phyloP scores from a whole-genome alignment of 2,329 filamentous ascomycete species.

The Graphilbum fragrans region DNA sequence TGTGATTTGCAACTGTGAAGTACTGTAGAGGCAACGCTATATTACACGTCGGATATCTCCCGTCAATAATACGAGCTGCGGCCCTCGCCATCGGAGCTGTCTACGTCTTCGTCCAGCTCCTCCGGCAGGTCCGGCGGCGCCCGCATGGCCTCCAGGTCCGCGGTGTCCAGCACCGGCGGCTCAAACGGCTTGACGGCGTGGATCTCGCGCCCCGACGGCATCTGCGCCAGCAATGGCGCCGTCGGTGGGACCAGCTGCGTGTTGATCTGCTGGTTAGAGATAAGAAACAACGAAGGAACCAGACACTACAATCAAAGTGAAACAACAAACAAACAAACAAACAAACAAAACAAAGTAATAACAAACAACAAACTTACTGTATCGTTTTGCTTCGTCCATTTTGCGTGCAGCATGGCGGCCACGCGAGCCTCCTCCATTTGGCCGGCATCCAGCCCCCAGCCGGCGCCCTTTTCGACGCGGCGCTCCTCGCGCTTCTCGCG shows the following conservation, averaged over 20 bases:
- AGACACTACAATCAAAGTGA: not conserved
- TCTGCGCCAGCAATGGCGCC: conserved; percentile 58
- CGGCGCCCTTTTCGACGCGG: conserved; percentile 58
- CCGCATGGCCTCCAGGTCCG: conserved; percentile 51
- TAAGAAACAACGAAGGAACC: not conserved
- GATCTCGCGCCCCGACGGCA: conserved; percentile 84
- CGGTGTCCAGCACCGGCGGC: conserved; percentile 51
- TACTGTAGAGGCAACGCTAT: not conserved
- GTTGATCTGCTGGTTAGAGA: conserved; percentile 47
- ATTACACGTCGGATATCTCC: no score
- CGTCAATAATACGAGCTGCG: not conserved
- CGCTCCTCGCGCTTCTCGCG: conserved; percentile 74
- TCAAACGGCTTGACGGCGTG: conserved; percentile 58
- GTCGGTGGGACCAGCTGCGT: conserved; percentile 64
- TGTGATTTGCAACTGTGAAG: no score
- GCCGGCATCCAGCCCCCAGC: conserved; percentile 76
- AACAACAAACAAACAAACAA: not conserved
- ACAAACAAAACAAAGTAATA: not conserved
- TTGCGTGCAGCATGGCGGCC: conserved; percentile 72
- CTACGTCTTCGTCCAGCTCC: conserved; percentile 19
- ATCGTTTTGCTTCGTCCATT: conserved; percentile 90
- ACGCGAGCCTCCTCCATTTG: conserved; percentile 74
- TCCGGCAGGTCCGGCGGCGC: conserved; percentile 34
- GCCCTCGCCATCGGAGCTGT: conserved; percentile 32
- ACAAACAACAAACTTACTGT: conserved; percentile 45